phyloP scores from a whole-genome alignment of 768 basidiomycete genomes.

The Russula dissimulans region DNA sequence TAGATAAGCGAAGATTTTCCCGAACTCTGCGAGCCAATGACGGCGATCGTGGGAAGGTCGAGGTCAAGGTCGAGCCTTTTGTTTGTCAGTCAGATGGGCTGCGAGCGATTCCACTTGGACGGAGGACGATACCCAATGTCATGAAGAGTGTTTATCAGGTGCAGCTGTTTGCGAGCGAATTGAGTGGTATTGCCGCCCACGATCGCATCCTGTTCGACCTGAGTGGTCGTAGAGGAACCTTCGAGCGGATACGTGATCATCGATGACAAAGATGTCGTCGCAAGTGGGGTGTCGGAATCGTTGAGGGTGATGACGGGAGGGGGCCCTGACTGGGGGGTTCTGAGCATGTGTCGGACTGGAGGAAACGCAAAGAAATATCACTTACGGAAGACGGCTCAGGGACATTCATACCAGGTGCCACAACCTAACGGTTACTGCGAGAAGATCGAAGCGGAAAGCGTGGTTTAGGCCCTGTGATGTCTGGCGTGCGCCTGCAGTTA shows the following conservation, averaged over 20 bases:
- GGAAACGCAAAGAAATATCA: background rate
- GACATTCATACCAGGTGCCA: too few relatives aligned
- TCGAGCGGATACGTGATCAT: background rate
- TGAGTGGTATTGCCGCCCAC: background rate
- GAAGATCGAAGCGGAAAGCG: too few relatives aligned
- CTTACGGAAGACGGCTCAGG: background rate
- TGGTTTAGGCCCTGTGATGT: too few relatives aligned
- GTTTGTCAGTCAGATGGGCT: background rate
- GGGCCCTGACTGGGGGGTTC: background rate
- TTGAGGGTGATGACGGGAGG: background rate
- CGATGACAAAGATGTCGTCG: background rate
- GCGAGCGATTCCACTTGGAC: too few relatives aligned
- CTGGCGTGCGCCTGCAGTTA: too few relatives aligned
- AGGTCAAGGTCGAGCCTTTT: slow-evolving; percentile 18
- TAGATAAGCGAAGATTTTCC: slow-evolving; percentile 29
- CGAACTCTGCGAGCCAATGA: slow-evolving; percentile 26
- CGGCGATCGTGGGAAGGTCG: slow-evolving; percentile 25
- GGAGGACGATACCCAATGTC: background rate
- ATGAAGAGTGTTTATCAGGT: background rate
- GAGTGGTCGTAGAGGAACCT: background rate
- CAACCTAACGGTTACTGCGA: too few relatives aligned
- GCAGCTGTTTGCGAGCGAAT: background rate
- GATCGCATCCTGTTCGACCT: background rate
- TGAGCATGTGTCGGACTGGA: background rate
- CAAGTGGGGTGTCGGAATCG: too few relatives aligned